A percentile compares a stretch with the other conserved stretches of the same genome.
Conservation (phyloP, 116 monocot genomes). For the Posidonia oceanica region DNA sequence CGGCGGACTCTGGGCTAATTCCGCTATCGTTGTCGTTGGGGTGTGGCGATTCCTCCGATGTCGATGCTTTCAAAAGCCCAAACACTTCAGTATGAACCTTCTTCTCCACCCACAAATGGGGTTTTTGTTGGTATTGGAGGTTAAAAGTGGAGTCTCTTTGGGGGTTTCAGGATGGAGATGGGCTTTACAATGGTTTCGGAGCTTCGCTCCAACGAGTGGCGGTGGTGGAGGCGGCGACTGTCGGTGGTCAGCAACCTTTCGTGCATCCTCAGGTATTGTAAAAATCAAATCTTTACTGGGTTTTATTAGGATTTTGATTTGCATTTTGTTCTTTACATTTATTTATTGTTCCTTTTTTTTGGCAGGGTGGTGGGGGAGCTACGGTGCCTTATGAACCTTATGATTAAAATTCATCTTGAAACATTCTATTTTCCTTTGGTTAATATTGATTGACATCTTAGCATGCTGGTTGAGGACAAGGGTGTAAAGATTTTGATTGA, state of each 20-base stretch:
- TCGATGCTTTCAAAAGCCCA: conserved; percentile 43
- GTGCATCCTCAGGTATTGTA: conserved; percentile 34
- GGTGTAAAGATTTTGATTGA: conserved; percentile 88
- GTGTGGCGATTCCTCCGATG: conserved; percentile 19
- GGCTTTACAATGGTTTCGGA: no score
- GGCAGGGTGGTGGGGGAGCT: conserved; percentile 25
- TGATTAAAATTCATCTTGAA: no score
- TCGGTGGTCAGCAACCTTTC: conserved; percentile 41
- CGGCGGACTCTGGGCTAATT: no score
- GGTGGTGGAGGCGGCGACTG: no score
- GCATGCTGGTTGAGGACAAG: conserved; percentile 63
- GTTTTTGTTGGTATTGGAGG: no score
- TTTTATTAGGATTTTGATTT: no score
- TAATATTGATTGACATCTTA: not conserved
- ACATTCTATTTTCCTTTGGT: not conserved
- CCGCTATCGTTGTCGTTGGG: conserved; percentile 46
- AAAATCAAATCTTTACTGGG: not conserved
- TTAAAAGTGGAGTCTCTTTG: no score
- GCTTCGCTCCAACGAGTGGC: conserved; percentile 32
- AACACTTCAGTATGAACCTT: conserved; percentile 26
- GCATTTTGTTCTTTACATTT: no score
- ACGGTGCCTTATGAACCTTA: conserved; percentile 6
- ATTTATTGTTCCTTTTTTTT: not conserved
- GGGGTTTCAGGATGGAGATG: no score
- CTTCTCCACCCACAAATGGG: no score